These are phyloP conservation scores for Lojkania enalia DNA, from an alignment of 2,329 filamentous ascomycete species.

Conservation along the genomic window DNA sequence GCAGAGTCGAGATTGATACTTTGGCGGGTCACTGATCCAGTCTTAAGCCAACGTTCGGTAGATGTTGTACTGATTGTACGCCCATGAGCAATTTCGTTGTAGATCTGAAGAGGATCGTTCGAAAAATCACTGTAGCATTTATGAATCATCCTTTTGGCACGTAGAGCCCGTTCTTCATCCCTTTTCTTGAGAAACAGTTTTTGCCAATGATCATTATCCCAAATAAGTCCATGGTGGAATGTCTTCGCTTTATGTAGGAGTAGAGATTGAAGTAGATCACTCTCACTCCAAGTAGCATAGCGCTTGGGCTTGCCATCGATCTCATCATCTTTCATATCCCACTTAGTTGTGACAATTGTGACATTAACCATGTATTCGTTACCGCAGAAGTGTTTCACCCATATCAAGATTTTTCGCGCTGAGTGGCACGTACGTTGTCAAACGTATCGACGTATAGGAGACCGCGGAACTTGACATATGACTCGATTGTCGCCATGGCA, in stretches of 20 bases:
- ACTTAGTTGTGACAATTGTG: background rate
- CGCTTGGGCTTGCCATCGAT: background rate
- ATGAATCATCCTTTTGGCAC: background rate
- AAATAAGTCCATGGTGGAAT: background rate
- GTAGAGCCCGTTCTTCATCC: background rate
- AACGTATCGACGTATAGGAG: slow-evolving; percentile 7
- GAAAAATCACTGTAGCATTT: background rate
- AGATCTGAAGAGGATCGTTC: background rate
- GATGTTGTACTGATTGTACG: background rate
- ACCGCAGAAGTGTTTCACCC: background rate
- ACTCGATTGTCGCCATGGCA: slow-evolving; percentile 2
- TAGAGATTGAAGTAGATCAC: background rate
- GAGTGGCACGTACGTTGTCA: background rate
- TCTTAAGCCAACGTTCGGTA: background rate
- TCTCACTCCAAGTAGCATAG: background rate
- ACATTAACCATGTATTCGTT: background rate
- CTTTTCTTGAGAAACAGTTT: background rate
- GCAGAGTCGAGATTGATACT: no score
- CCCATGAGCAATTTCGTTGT: background rate
- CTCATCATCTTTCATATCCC: background rate
- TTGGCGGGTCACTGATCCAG: background rate
- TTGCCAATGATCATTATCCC: background rate
- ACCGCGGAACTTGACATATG: slow-evolving; percentile 4
- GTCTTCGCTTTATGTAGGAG: background rate
- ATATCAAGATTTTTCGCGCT: background rate